Evolutionary conservation across 2,329 filamentous ascomycete genomes (phyloP).

Genomic region (Botryotinia narcissicola): DNA sequence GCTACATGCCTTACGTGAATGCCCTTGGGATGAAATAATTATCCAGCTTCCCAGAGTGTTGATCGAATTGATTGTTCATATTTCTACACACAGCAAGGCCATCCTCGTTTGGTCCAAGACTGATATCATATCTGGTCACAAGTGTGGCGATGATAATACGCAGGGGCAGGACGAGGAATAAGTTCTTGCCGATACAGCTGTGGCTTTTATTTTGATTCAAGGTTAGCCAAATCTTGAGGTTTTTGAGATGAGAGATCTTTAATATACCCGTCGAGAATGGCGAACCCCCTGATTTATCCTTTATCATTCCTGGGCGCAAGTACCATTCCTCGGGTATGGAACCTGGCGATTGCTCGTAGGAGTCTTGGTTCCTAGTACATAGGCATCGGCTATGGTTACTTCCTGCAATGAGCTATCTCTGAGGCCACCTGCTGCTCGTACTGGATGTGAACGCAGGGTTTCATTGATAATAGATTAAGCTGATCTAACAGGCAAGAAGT

Average conservation of each 20-base stretch:
- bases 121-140: neutral
- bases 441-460: conserved; percentile 23
- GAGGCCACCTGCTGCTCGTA: conserved; percentile 27
- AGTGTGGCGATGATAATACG: conserved; percentile 30
- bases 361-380: conserved; percentile 21
- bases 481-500: neutral
- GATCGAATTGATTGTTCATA: neutral
- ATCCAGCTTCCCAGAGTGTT: neutral
- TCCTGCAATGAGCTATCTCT: conserved; percentile 41
- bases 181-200: conserved; percentile 35
- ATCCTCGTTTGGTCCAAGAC: neutral
- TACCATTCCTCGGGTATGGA: conserved; percentile 40
- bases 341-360: neutral
- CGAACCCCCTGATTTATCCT: conserved; percentile 32
- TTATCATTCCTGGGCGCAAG: conserved; percentile 25
- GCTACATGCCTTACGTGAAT: neutral
- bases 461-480: conserved; percentile 27
- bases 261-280: conserved; percentile 35
- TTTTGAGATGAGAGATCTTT: neutral
- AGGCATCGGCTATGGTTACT: conserved; percentile 17
- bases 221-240: neutral
- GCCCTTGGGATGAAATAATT: neutral
- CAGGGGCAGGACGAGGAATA: conserved; percentile 39
- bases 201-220: neutral
- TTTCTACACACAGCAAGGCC: neutral